Percentiles rank a stretch among this genome's conserved stretches.
These are phyloP conservation scores for Penicillium roqueforti DNA, from an alignment of 495 filamentous ascomycete genomes.

Conservation along the genomic window DNA sequence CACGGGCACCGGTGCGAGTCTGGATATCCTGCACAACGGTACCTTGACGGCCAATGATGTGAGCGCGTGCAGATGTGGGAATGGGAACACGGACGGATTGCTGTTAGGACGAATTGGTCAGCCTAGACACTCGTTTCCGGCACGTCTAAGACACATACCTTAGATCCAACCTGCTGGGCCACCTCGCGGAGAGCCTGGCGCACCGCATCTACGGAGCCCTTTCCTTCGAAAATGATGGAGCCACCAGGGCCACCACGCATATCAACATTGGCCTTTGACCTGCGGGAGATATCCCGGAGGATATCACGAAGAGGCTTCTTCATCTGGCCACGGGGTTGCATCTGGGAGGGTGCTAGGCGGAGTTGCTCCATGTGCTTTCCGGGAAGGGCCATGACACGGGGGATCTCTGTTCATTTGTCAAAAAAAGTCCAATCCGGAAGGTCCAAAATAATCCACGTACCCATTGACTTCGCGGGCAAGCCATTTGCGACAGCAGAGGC, in stretches of 20 bases:
- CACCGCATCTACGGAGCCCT: constrained; percentile 70
- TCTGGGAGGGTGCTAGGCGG: constrained; percentile 63
- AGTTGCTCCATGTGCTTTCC: constrained; percentile 75
- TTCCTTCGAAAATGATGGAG: constrained; percentile 71
- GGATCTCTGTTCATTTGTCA: constrained; percentile 34
- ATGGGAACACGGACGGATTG: constrained; percentile 71
- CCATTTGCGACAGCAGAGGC: constrained; percentile 61
- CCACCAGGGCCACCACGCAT: constrained; percentile 64
- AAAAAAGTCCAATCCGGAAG: neutral
- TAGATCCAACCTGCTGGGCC: constrained; percentile 75
- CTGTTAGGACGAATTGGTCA: constrained; percentile 35
- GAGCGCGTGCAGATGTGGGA: constrained; percentile 72
- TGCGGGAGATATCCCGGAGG: constrained; percentile 79
- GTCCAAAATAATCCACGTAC: constrained; percentile 23
- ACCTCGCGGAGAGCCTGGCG: constrained; percentile 82
- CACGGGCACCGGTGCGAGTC: constrained; percentile 76
- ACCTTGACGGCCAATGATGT: constrained; percentile 89
- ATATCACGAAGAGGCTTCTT: constrained; percentile 80
- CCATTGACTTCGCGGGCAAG: constrained; percentile 40
- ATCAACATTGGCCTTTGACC: constrained; percentile 79
- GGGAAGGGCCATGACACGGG: constrained; percentile 63
- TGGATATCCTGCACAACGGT: constrained; percentile 84
- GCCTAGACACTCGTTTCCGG: neutral
- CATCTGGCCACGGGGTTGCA: constrained; percentile 67
- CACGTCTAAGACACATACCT: constrained; percentile 47